Evolutionary conservation across 768 basidiomycete species (phyloP), one percentile per base, ranked within the genome.

Genomic region (Multifurca ochricompacta): DNA sequence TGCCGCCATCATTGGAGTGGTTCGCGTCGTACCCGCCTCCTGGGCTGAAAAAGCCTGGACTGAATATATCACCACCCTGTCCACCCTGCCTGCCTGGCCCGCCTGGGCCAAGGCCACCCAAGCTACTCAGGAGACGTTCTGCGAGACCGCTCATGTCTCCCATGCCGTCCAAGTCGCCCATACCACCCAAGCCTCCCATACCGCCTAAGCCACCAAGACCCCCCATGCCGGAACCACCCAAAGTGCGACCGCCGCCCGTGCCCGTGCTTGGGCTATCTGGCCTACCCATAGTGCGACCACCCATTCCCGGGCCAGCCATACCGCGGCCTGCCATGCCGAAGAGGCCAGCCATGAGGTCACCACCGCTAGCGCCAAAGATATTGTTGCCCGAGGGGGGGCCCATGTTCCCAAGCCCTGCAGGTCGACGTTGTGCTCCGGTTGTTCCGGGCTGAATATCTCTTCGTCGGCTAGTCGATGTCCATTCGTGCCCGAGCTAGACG

Each of bases 371-470:
- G n/a, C 54, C 31, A 3, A 39, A 16, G 10, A 39, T 4, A 13
- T 19, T 27, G n/a, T 19, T 27, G 8, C 30, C 48, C 14, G 10
- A 18, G 8, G 13, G 16, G n/a, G 41, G 41, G 9, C 53, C 19
- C 14, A 25, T 35, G 2, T 25, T 31, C 2, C 44, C 32, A 14
- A 51, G 37, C 19, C 19, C 39, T 16, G 32, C 18, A 16, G 28
- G 39, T 25, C 55, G 14, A 40, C 54, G 48, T 18, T 56, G 36
- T 16, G 48, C 54, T 1, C 41, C 44, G 0, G 34, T 30, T 3
- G 30, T 40, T 30, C 44, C 55, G 55, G 55, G 32, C 50, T 56
- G 23, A 51, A 7, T 21, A 56, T 47, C 32, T 56, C 50, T 8
- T 51, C 55, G 10, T 51, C 49, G 4, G 39, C 4, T 9, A 4